A percentile compares a stretch with the other conserved stretches of the same genome.
phyloP scores from a whole-genome alignment of 176 grass and related monocot genomes.

The Musa itinerans region DNA sequence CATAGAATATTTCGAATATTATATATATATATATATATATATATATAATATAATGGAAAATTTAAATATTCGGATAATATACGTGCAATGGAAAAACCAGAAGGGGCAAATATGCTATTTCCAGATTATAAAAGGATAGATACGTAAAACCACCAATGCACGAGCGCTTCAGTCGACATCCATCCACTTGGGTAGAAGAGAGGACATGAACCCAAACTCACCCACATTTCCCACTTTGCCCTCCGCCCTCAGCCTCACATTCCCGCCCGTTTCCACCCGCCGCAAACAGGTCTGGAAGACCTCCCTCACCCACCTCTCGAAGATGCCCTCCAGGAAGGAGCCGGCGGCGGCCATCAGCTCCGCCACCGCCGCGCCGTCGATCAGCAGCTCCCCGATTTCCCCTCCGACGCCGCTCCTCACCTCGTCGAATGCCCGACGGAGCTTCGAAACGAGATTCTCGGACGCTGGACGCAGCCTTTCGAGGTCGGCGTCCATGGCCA shows the following conservation, averaged over 20 bases:
- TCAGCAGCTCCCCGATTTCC: not conserved
- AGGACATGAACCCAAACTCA: slow-evolving; percentile 51
- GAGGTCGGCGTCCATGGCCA: slow-evolving; percentile 21
- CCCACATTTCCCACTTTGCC: slow-evolving; percentile 19
- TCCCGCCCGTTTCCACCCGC: slow-evolving; percentile 52
- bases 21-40: too few relatives aligned
- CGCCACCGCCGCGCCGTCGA: slow-evolving; percentile 30
- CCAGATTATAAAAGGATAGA: not conserved
- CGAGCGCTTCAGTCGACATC: not conserved
- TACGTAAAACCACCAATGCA: not conserved
- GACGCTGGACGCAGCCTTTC: slow-evolving; percentile 5
- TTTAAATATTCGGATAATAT: too few relatives aligned
- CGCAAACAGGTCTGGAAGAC: slow-evolving; percentile 31
- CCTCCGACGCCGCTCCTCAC: not conserved
- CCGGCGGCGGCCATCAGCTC: slow-evolving; percentile 30
- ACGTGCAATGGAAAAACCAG: too few relatives aligned
- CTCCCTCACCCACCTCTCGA: slow-evolving; percentile 52
- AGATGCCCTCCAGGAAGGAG: slow-evolving; percentile 38
- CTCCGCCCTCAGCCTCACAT: slow-evolving; percentile 22
- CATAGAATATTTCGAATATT: too few relatives aligned
- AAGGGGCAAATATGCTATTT: not conserved
- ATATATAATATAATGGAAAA: too few relatives aligned
- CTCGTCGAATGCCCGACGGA: slow-evolving; percentile 24
- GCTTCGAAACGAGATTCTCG: slow-evolving; percentile 22
- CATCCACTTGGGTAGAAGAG: slow-evolving; percentile 53